A percentile compares a stretch with the other conserved stretches of the same genome.
Conservation (phyloP, 176 grass and related monocot species). For the barley (Hordeum vulgare) region MorexV3_pseudomolecules_assembly NC_058524.1:464515436-464515935, state of each 20-base stretch:
- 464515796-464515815: not conserved
- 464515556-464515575: too few relatives aligned
- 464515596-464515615: too few relatives aligned
- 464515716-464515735: not conserved
- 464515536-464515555: too few relatives aligned
- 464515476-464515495: too few relatives aligned
- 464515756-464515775: not conserved
- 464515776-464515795: not conserved
- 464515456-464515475: too few relatives aligned
- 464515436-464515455: too few relatives aligned
- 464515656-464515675: not conserved
- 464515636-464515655: too few relatives aligned
- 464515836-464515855: not conserved
- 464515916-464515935: not conserved
- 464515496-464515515: too few relatives aligned
- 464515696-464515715: not conserved
- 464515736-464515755: not conserved
- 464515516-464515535: too few relatives aligned
- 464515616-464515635: too few relatives aligned
- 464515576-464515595: too few relatives aligned
- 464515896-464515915: not conserved
- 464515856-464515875: not conserved
- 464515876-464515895: not conserved
- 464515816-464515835: not conserved
- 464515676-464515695: not conserved